Base-by-base conservation (phyloP, 768 basidiomycete species). In the Crassisporium funariophilum region DNA sequence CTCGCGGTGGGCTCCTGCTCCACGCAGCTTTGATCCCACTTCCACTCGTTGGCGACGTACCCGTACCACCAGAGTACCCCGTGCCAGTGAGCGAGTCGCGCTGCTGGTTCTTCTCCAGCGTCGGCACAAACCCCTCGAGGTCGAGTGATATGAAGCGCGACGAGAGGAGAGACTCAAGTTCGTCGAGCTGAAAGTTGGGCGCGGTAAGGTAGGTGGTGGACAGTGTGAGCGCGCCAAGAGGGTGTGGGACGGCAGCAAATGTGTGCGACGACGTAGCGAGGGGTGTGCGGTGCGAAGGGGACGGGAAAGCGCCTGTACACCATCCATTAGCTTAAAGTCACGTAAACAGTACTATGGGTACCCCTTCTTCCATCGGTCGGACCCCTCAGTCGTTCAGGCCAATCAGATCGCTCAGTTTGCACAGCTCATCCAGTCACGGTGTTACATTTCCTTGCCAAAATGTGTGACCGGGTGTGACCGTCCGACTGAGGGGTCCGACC, bases 91-190 rank as follows among this genome's bases (percentile, higher is more conserved):
- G 64, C 7, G 78, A 81, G 45, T 83, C 79, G 4, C 82, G 75
- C 45, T 79, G 79, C 47, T 78, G 77, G 57, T 84, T 79, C 74
- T 81, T 83, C 23, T 74, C 72, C 9, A 90, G 70, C 0, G 89
- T 91, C 0, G 88, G 89, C 0, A 84, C 79, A 59, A 90, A 91
- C 13, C 78, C 83, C 55, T 82, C 78, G n/a, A 58, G 49, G 55
- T 88, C 85, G 44, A 82, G 72, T 1, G 83, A 84, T 19, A 86
- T 72, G 58, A 92, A 88, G 11, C 81, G 73, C 3, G 83, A 85
- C 2, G 86, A 89, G 4, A 91, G 71, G 1, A 90, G 67, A 1
- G 85, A 84, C 65, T 92, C 90, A 23, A 84, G 74, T 53, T 88
- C 85, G 63, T 90, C 87, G 22, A 91, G 68, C 51, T 81, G 76